phyloP scores from a whole-genome alignment of 192 early-diverging fungal species.

The Dissophora ornata region DNA sequence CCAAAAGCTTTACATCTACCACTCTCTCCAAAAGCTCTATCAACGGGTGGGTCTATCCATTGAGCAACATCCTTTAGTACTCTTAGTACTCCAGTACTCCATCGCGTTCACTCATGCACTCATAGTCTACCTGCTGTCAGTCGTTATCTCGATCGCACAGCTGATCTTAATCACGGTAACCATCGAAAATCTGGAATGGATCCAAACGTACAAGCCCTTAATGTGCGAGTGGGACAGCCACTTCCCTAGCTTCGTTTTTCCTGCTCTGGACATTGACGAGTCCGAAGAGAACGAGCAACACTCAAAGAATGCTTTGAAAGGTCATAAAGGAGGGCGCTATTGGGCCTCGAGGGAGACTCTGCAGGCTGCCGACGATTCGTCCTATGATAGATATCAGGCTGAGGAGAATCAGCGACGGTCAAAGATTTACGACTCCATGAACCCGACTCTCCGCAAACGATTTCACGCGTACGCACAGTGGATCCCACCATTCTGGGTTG shows the following conservation, averaged over 20 bases:
- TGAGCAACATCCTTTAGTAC: slow-evolving; percentile 18
- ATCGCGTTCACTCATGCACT: slow-evolving; percentile 30
- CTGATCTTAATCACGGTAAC: slow-evolving; percentile 42
- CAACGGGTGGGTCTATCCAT: slow-evolving; percentile 14
- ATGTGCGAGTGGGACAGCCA: slow-evolving; percentile 45
- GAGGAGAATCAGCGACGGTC: slow-evolving; percentile 14
- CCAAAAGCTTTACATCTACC: slow-evolving; percentile 44
- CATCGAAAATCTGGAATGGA: slow-evolving; percentile 48
- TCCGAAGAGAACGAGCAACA: slow-evolving; percentile 14
- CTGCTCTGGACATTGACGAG: slow-evolving; percentile 36
- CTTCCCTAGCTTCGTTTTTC: slow-evolving; percentile 51
- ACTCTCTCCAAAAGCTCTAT: slow-evolving; percentile 23
- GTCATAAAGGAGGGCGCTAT: slow-evolving; percentile 10
- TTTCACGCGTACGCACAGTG: slow-evolving; percentile 29
- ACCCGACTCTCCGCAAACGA: slow-evolving; percentile 28
- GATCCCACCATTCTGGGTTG: slow-evolving; percentile 32
- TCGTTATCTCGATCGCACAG: slow-evolving; percentile 40
- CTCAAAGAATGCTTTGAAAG: neutral
- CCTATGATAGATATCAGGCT: slow-evolving; percentile 12
- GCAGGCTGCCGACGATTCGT: slow-evolving; percentile 9
- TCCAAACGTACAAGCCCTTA: slow-evolving; percentile 37
- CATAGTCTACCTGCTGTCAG: slow-evolving; percentile 38
- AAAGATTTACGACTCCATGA: slow-evolving; percentile 26
- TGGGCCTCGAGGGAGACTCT: slow-evolving; percentile 3
- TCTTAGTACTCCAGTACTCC: slow-evolving; percentile 40